Evolutionary conservation across 768 basidiomycete genomes (phyloP).

Genomic region (Chalciporus piperatus): DNA sequence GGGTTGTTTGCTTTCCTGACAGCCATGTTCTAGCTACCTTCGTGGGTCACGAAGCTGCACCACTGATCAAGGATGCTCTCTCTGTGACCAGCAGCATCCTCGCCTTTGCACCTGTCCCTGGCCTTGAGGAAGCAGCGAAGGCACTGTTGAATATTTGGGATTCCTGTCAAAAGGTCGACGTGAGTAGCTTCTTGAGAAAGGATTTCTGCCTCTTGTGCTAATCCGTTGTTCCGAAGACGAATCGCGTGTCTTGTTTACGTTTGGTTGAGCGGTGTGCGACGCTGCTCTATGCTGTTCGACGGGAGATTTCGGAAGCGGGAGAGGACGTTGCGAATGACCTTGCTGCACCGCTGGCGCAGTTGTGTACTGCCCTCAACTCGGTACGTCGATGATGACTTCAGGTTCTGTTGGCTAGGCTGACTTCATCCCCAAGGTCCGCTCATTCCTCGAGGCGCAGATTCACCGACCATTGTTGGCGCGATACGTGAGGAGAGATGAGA

Average conservation of each 20-base stretch:
- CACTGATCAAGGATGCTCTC: slow-evolving; percentile 38
- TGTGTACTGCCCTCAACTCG: slow-evolving; percentile 39
- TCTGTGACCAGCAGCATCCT: slow-evolving; percentile 35
- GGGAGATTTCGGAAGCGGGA: slow-evolving; percentile 61
- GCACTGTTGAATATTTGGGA: slow-evolving; percentile 65
- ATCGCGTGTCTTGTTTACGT: slow-evolving; percentile 64
- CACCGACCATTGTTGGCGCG: slow-evolving; percentile 73
- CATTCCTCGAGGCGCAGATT: slow-evolving; percentile 58
- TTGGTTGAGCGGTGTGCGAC: slow-evolving; percentile 73
- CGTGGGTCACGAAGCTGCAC: slow-evolving; percentile 32
- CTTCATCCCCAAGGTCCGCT: slow-evolving; percentile 37
- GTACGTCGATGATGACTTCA: slow-evolving; percentile 29
- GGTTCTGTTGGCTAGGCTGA: neutral
- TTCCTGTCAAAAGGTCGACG: slow-evolving; percentile 56
- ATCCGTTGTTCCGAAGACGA: slow-evolving; percentile 43
- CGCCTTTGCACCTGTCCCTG: slow-evolving; percentile 54
- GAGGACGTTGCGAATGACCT: slow-evolving; percentile 48
- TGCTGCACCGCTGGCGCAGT: slow-evolving; percentile 40
- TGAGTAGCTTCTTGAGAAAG: slow-evolving; percentile 32
- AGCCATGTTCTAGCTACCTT: slow-evolving; percentile 26
- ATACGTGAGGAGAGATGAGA: slow-evolving; percentile 74
- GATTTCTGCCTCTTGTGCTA: neutral
- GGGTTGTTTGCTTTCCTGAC: too few relatives aligned
- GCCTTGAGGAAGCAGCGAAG: slow-evolving; percentile 49
- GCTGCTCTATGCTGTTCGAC: slow-evolving; percentile 58